Evolutionary conservation across 345 rosid species (phyloP).

Genomic region (Acer saccharum): DNA sequence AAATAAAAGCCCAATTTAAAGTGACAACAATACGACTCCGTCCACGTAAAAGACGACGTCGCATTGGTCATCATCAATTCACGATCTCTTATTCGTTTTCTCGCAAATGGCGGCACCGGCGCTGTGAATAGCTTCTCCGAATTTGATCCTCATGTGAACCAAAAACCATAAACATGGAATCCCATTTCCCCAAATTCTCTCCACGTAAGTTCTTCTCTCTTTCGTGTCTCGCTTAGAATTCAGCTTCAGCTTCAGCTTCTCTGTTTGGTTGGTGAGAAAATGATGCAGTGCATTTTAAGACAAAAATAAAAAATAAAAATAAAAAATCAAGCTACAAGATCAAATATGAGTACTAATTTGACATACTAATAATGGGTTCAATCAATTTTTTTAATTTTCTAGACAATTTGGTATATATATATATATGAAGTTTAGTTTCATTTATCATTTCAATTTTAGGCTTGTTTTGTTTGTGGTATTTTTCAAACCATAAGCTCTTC

Average conservation of each 20-base stretch:
- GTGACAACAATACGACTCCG: too few species aligned
- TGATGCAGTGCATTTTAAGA: not conserved
- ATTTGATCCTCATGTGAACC: too few species aligned
- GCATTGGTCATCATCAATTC: too few species aligned
- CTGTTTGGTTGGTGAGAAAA: constrained; percentile 19
- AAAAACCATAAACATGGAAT: not conserved
- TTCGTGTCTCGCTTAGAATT: not conserved
- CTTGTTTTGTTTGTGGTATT: too few species aligned
- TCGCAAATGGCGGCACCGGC: too few species aligned
- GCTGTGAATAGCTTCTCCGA: too few species aligned
- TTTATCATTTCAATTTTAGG: not conserved
- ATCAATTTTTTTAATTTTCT: not conserved
- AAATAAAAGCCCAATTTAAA: too few species aligned
- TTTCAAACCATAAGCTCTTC: too few species aligned
- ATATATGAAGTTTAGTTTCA: not conserved
- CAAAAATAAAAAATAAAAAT: too few species aligned
- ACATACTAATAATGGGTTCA: not conserved
- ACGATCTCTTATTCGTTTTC: too few species aligned
- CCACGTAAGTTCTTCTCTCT: constrained; percentile 31
- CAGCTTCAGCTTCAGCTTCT: not conserved
- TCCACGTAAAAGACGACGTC: too few species aligned
- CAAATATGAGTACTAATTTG: not conserved
- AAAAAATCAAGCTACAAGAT: not conserved
- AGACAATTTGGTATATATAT: not conserved
- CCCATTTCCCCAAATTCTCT: constrained; percentile 50